A percentile compares a stretch with the other conserved stretches of the same genome.
These are phyloP conservation scores for Pseudogymnoascus sp. DNA, from an alignment of 2,329 filamentous ascomycete genomes.

Conservation along the genomic window DNA sequence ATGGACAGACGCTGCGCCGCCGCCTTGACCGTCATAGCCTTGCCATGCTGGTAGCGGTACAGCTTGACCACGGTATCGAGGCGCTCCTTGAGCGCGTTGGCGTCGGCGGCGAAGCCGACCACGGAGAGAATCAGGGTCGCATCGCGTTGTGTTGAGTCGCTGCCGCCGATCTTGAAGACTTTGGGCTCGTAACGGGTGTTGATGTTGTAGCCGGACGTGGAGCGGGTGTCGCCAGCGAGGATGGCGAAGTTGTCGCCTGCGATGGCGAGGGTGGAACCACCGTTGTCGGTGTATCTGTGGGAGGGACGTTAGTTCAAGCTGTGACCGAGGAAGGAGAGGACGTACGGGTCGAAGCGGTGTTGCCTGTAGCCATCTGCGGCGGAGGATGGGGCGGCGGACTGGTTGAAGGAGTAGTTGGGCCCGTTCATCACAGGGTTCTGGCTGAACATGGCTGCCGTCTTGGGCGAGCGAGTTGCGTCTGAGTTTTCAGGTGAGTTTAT, in stretches of 20 bases:
- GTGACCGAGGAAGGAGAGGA: background rate
- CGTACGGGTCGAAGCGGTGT: conserved; percentile 87
- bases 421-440: conserved; percentile 62
- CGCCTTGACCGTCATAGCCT: conserved; percentile 88
- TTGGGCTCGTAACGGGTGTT: conserved; percentile 94
- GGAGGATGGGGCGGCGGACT: conserved; percentile 45
- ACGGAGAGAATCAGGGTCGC: conserved; percentile 86
- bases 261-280: conserved; percentile 92
- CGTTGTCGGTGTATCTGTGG: conserved; percentile 88
- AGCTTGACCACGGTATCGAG: conserved; percentile 95
- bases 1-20: conserved; percentile 93
- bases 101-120: conserved; percentile 92
- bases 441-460: conserved; percentile 60
- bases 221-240: conserved; percentile 93
- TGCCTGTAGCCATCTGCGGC: conserved; percentile 50
- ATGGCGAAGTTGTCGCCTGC: conserved; percentile 91
- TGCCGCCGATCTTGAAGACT: conserved; percentile 93
- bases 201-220: conserved; percentile 96
- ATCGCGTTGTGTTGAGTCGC: conserved; percentile 75
- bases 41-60: conserved; percentile 97
- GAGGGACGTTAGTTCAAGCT: conserved; percentile 10
- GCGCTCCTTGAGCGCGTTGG: conserved; percentile 85
- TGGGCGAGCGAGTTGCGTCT: conserved; percentile 20
- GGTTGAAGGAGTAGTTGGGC: conserved; percentile 61
- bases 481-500: background rate